Base-by-base conservation (phyloP, 2,329 filamentous ascomycete species). In the Leptographium flavum region DNA sequence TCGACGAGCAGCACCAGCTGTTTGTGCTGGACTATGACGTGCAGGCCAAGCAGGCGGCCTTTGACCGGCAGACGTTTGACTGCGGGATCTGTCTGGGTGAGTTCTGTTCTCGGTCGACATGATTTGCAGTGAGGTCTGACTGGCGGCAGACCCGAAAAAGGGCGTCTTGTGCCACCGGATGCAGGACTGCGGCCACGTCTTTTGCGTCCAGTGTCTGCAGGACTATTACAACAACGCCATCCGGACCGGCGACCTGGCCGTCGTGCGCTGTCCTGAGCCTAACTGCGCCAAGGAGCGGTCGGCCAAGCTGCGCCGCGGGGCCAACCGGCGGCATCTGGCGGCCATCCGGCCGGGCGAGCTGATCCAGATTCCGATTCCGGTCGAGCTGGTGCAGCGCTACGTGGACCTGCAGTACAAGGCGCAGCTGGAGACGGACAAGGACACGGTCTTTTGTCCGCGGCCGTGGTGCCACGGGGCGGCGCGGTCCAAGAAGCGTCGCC, bases 211-310 rank as follows among this genome's bases (percentile, higher is more conserved):
- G n/a, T 98, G 92, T 57, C 68, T 98, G 3, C 81, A 85, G 50
- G 86, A 90, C 54, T 95, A 90, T 54, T 96, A 94, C 69, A 86
- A 82, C 53, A 81, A 79, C 51, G 87, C 86, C 52, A 95, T 98
- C 55, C 77, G 70, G 0, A 85, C 93, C 57, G 92, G 92, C 1
- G 81, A 93, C 55, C 68, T 98, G 17, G 70, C 78, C 41, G 75
- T 76, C 8, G 81, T 98, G 27, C 81, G 81, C 50, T 98, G 92
- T 56, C 69, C 93, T 27, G 73, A 81, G 13, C 86, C 87, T 0
- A 75, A 76, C 47, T 98, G 92, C 56, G 82, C 83, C 33, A 82
- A 81, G 54, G 69, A 79, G 40, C 68, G 74, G 21, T 56, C 63
- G 23, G 52, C 53, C 28, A 47, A 57, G 50, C 53, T n/a, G n/a